phyloP scores from a whole-genome alignment of 2,329 filamentous ascomycete genomes.

The Penicillium fuscoglaucum region DNA sequence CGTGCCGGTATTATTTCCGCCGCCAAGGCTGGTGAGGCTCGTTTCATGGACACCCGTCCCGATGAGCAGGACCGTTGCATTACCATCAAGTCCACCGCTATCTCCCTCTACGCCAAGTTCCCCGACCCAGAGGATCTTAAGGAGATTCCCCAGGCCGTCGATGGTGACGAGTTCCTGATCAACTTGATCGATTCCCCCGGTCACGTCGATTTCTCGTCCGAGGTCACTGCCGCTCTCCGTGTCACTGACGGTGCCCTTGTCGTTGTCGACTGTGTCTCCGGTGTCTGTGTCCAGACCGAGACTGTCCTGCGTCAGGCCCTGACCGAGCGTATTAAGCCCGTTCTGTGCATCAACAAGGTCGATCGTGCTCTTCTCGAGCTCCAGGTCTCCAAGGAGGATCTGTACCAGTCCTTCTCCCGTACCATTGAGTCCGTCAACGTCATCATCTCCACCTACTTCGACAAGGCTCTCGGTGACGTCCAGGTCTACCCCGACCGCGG shows the following conservation, averaged over 20 bases:
- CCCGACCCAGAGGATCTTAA: constrained; percentile 82
- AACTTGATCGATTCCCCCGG: constrained; percentile 99
- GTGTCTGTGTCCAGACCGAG: constrained; percentile 99
- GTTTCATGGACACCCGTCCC: constrained; percentile 93
- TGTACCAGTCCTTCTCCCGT: constrained; percentile 99
- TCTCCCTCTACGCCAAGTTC: constrained; percentile 92
- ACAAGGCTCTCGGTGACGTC: constrained; percentile 95
- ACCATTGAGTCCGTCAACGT: constrained; percentile 99
- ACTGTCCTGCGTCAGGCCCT: constrained; percentile 98
- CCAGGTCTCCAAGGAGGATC: constrained; percentile 96
- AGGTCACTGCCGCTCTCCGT: constrained; percentile 98
- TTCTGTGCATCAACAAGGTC: constrained; percentile 99
- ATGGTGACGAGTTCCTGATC: constrained; percentile 97
- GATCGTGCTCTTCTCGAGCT: constrained; percentile 99
- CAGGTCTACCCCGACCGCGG: constrained; percentile 98
- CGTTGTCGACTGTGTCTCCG: constrained; percentile 99
- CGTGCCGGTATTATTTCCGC: constrained; percentile 99
- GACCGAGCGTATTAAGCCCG: constrained; percentile 99
- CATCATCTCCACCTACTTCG: constrained; percentile 98
- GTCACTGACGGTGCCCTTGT: constrained; percentile 99
- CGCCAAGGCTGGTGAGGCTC: constrained; percentile 91
- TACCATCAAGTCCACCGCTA: constrained; percentile 99
- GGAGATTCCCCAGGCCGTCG: constrained; percentile 85
- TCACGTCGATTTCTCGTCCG: constrained; percentile 99
- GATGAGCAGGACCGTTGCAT: constrained; percentile 99